Evolutionary conservation across 2,329 filamentous ascomycete species (phyloP).

Genomic region (Hypomyces rosellus): DNA sequence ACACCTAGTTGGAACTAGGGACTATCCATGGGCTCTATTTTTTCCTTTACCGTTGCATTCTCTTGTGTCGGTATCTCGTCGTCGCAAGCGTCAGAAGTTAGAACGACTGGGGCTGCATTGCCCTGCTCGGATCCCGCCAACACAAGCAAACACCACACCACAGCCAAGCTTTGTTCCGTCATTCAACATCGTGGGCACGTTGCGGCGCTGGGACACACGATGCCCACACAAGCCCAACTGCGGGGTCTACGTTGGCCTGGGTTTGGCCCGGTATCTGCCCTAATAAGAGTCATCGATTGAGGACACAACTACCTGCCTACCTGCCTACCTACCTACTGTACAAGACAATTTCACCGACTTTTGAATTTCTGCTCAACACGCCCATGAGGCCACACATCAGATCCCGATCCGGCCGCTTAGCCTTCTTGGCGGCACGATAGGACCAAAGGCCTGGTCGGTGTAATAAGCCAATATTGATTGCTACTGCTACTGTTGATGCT

Average conservation of each 20-base stretch:
- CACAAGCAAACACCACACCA: constrained; percentile 7
- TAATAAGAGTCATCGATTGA: constrained; percentile 10
- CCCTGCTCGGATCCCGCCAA: neutral
- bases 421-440: constrained; percentile 9
- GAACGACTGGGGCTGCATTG: no score
- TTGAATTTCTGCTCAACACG: constrained; percentile 3
- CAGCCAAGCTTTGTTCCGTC: neutral
- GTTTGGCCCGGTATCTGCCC: neutral
- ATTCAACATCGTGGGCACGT: neutral
- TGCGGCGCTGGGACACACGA: neutral
- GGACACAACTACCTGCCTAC: no score
- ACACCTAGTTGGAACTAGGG: no score
- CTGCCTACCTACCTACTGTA: no score
- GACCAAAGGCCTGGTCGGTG: constrained; percentile 6
- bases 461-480: neutral
- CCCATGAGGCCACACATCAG: constrained; percentile 9
- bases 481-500: neutral
- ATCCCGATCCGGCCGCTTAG: constrained; percentile 1
- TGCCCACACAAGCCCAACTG: constrained; percentile 12
- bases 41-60: no score
- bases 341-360: constrained; percentile 11
- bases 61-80: no score
- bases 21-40: no score
- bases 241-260: constrained; percentile 6
- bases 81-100: no score